Evolutionary conservation across 208 protist species (phyloP), one percentile per base, ranked within the genome.

Genomic region (Strigomonas galati): DNA sequence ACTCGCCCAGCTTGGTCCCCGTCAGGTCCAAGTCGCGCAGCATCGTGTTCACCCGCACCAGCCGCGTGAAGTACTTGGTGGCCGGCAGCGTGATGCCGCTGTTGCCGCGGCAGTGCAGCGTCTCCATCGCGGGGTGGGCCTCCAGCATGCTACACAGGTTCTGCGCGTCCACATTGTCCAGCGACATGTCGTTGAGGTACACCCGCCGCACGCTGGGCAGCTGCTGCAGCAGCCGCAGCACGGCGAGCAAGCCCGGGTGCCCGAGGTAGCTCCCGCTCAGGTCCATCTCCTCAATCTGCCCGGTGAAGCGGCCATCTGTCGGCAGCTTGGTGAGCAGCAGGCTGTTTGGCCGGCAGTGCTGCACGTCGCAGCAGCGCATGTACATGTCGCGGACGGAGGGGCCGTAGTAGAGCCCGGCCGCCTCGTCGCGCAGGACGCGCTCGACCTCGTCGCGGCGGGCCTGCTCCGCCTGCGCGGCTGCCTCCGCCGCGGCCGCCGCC

Each of bases 181-280:
- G 71, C 4, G 83, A 84, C 91, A 94, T 96, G 77, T 92, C 81
- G 74, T 89, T 87, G 62, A 96, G 87, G 76, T 84, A 79, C 19
- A 94, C 71, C 2, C 72, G 76, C 23, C 76, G 79, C 19, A 96
- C 76, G 17, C 62, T 61, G 6, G 85, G 85, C 9, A 96, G 77
- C 65, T 93, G 81, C 49, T 85, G 76, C 14, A 96, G 62, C 4
- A 94, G 73, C 65, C 80, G 77, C 58, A 96, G 70, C 62, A 96
- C 75, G 15, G 91, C 91, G 2, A 92, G 77, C 49, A 96, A 90
- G 14, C 91, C 91, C 53, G 77, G 88, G 65, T 81, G 87, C 32
- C 91, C 91, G n/a, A 96, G 72, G 66, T 96, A 96, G 72, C 93
- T 96, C n/a, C 74, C 76, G 43, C 72, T 92, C 19, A 96, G 70